A percentile compares a stretch with the other conserved stretches of the same genome.
These are phyloP conservation scores for Sugiyamaella novakii DNA, from an alignment of 1,139 yeast species.

Conservation along the genomic window DNA sequence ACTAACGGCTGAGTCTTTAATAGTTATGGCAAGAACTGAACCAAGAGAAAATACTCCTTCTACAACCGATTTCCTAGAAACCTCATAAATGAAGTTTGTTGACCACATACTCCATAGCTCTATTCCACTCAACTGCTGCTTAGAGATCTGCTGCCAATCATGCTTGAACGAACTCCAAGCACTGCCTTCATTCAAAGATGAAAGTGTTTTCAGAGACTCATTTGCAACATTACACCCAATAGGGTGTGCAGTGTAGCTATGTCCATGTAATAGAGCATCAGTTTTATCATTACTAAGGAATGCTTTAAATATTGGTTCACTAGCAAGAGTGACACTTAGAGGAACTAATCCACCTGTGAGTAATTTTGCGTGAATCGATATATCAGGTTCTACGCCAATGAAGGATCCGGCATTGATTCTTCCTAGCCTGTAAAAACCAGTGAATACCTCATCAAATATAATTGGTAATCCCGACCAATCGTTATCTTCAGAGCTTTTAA, in stretches of 20 bases:
- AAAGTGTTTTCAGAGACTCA: constrained; percentile 28
- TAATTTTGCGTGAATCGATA: constrained; percentile 37
- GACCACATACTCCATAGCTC: constrained; percentile 33
- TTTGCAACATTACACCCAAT: constrained; percentile 38
- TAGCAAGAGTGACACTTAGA: constrained; percentile 34
- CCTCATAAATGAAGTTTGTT: constrained; percentile 23
- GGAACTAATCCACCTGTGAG: constrained; percentile 39
- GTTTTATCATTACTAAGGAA: constrained; percentile 32
- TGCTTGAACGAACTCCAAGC: constrained; percentile 25
- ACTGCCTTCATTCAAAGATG: constrained; percentile 18
- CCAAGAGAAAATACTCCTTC: constrained; percentile 35
- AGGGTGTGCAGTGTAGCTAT: constrained; percentile 39
- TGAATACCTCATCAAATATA: constrained; percentile 38
- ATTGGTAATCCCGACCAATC: constrained; percentile 37
- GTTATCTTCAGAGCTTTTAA: constrained; percentile 2
- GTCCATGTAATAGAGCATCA: constrained; percentile 39
- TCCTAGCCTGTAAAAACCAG: constrained; percentile 38
- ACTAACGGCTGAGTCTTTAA: constrained; percentile 25
- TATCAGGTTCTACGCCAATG: constrained; percentile 34
- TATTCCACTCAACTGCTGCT: not conserved
- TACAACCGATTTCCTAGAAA: constrained; percentile 28
- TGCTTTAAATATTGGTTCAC: constrained; percentile 32
- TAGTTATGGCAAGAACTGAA: constrained; percentile 33
- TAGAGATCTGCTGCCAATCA: constrained; percentile 23
- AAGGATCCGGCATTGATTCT: constrained; percentile 30